Conservation (phyloP, 345 rosid species). For the Litchi chinensis region DNA sequence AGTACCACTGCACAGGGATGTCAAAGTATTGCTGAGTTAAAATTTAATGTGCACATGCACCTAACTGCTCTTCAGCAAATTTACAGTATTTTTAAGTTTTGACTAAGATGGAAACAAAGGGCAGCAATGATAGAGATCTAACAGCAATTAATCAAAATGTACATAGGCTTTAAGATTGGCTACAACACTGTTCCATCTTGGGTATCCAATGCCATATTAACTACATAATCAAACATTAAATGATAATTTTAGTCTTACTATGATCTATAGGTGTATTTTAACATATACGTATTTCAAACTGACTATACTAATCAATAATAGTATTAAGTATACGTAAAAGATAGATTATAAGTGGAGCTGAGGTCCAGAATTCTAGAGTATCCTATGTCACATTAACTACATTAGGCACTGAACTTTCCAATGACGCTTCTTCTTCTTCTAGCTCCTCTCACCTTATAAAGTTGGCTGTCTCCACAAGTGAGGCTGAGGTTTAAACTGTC, state of each 20-base stretch:
- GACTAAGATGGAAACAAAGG: background rate
- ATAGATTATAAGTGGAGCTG: background rate
- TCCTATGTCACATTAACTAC: background rate
- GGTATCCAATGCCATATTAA: too few species aligned
- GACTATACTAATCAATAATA: too few species aligned
- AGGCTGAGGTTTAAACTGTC: background rate
- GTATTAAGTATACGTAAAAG: too few species aligned
- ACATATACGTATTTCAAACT: too few species aligned
- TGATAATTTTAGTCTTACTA: too few species aligned
- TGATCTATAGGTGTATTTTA: too few species aligned
- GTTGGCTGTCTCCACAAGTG: background rate
- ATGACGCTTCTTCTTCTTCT: background rate
- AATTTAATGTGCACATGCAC: background rate
- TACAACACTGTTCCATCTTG: background rate
- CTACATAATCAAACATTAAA: too few species aligned
- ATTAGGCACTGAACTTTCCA: background rate
- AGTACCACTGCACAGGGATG: background rate
- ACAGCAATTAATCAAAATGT: too few species aligned
- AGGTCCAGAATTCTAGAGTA: background rate
- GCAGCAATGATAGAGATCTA: background rate
- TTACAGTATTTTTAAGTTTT: slow-evolving; percentile 7
- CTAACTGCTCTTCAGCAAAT: background rate
- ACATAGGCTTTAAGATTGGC: background rate
- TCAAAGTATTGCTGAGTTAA: slow-evolving; percentile 1
- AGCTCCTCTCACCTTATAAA: background rate